Evolutionary conservation across 176 grass and related monocot genomes (phyloP), one percentile per base, ranked within the genome.

Genomic region (Pontederia paniculata): DNA sequence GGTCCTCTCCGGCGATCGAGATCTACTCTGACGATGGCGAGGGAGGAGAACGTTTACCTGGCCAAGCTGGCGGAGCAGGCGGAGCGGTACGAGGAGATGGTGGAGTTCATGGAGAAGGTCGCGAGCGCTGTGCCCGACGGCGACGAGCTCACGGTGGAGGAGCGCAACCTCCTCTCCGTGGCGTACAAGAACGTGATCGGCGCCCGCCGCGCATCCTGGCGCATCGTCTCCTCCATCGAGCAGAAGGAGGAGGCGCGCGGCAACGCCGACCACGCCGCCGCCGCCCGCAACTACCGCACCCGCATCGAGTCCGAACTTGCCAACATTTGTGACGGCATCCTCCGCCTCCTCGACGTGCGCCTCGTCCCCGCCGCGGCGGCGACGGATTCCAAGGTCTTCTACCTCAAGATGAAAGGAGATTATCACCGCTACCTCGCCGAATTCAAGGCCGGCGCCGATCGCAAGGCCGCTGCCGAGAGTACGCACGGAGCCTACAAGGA

Each of bases 1-100:
- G 8, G 1, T 17, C n/a, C 15, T 50, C 48, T 17, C 15, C 48
- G 48, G 48, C 48, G 48, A 1, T 13, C 8, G 61, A 25, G 18
- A 8, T 14, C 7, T 2, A 57, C 58, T 66, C 69, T 66, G 68
- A 67, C 68, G 12, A 25, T 82, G 44, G 76, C 71, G 44, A 73
- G 77, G 63, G 93, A 90, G 50, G 77, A 87, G 78, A 90, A 84
- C 71, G 93, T 97, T 44, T 97, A 97, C 74, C 57, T 97, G 80
- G 93, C 93, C 1, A 97, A 97, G 80, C 83, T 97, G 48, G 86
- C 93, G 9, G 93, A 97, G 83, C 93, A 91, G 58, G 93, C 93
- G 51, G 93, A 97, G 93, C 74, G 93, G 49, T 97, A 97, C 65
- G 93, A 97, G 80, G 93, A 97, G 93, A 97, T 97, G 93, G 93